Evolutionary conservation across 2,329 filamentous ascomycete genomes (phyloP), one percentile per base, ranked within the genome.

Genomic region (Didymosphaeria variabile): DNA sequence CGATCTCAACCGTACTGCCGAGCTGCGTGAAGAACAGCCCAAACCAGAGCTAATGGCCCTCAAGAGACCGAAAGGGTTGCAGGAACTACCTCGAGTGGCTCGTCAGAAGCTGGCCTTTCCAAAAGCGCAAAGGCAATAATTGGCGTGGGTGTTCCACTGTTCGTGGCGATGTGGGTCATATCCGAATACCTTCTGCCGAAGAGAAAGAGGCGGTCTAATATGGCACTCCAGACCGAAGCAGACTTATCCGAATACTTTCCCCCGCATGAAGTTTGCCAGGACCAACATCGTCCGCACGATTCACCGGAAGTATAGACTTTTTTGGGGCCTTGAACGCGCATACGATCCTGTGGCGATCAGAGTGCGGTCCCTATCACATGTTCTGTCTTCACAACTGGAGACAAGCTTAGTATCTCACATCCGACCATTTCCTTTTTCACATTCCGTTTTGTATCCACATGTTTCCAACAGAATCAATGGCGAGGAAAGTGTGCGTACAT

Each of bases 1-100:
- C 32, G 26, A 57, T n/a, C 17, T 53, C 5, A 50, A 61, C n/a
- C 47, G 42, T 3, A 50, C 42, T 12, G 17, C 34, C 7, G 34
- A 57, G 40, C 54, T 54, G 17, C 54, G 31, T 2, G 32, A 32
- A 15, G 15, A 10, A 17, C 36, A 7, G 8, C 19, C 31, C 3
- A 10, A 4, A 3, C 54, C 45, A 19, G 38, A 21, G 17, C 26
- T 26, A 34, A 13, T 17, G 29, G 23, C 17, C 2, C 46, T 7
- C 6, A 49, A 2, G 46, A 13, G 13, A 29, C 46, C 32, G 46
- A n/a, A n/a, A 12, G 46, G 26, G 2, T 34, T 13, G 26, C 3
- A 31, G 9, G 9, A 19, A 49, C 23, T 8, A 9, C 26, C 8
- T 49, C 46, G 26, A n/a, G 32, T 19, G 17, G n/a, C 2, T 19